phyloP scores from a whole-genome alignment of 441 rosid species.

The Syzygium malaccense region DNA sequence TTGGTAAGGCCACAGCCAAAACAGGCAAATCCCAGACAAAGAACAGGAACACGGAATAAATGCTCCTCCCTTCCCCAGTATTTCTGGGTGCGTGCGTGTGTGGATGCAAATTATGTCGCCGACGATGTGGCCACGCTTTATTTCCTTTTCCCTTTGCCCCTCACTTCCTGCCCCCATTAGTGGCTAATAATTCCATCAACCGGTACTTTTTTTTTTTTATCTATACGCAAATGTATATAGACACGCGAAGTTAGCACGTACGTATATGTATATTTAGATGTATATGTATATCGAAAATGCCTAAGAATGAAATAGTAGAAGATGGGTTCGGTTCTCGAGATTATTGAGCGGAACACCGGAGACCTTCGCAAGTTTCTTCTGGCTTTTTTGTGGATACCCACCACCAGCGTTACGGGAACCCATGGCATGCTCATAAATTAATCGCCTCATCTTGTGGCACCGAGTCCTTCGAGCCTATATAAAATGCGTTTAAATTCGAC shows the following conservation, averaged over 20 bases:
- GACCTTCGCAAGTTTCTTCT: fast-evolving
- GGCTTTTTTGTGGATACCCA: fast-evolving
- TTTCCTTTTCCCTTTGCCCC: fast-evolving
- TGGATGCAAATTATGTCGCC: neutral
- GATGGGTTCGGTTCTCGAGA: neutral
- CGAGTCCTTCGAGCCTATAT: neutral
- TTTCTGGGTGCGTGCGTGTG: neutral
- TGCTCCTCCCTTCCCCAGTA: neutral
- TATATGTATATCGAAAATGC: too few species aligned
- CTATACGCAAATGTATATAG: too few species aligned
- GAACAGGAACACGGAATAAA: neutral
- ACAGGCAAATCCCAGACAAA: neutral
- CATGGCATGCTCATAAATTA: fast-evolving
- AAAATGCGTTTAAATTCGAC: neutral
- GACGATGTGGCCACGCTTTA: neutral
- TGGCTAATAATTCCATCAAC: too few species aligned
- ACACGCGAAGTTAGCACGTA: too few species aligned
- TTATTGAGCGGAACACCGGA: too few species aligned
- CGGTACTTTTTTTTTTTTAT: too few species aligned
- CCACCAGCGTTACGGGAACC: fast-evolving
- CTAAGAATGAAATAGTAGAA: too few species aligned
- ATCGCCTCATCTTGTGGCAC: neutral
- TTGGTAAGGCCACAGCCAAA: neutral
- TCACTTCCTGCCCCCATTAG: neutral
- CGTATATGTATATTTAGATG: too few species aligned